A percentile compares a stretch with the other conserved stretches of the same genome.
Evolutionary conservation across 1,139 yeast genomes (phyloP).

Genomic region (Suhomyces ambrosiae): DNA sequence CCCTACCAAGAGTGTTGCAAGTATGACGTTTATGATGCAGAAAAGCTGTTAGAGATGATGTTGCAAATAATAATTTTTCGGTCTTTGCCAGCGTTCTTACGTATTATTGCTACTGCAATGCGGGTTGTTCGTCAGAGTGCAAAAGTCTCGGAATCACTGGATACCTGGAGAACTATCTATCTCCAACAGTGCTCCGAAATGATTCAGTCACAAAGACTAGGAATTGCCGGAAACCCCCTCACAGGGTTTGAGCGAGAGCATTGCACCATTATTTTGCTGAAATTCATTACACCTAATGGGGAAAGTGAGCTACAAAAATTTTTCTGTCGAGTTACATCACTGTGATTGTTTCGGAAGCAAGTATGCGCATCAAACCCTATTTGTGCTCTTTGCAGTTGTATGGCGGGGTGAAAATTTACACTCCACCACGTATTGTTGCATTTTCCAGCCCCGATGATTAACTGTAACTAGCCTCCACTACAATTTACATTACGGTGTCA

Average conservation of each 20-base stretch:
- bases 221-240: not conserved
- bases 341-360: not conserved
- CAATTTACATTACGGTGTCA: not conserved
- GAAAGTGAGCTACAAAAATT: not conserved
- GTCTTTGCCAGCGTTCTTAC: too few relatives aligned
- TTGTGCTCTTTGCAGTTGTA: not conserved
- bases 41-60: too few relatives aligned
- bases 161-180: not conserved
- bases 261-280: not conserved
- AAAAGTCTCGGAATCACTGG: not conserved
- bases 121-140: too few relatives aligned
- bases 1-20: not conserved
- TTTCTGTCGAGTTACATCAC: not conserved
- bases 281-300: not conserved
- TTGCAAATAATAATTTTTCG: too few relatives aligned
- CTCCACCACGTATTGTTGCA: not conserved
- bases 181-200: not conserved
- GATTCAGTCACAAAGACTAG: not conserved
- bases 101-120: not conserved
- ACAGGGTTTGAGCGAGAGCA: not conserved
- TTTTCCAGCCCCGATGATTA: not conserved
- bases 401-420: slow-evolving; percentile 1
- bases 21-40: too few relatives aligned
- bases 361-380: not conserved
- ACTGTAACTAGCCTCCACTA: not conserved